Evolutionary conservation across 768 basidiomycete species (phyloP).

Genomic region (Suillus americanus): DNA sequence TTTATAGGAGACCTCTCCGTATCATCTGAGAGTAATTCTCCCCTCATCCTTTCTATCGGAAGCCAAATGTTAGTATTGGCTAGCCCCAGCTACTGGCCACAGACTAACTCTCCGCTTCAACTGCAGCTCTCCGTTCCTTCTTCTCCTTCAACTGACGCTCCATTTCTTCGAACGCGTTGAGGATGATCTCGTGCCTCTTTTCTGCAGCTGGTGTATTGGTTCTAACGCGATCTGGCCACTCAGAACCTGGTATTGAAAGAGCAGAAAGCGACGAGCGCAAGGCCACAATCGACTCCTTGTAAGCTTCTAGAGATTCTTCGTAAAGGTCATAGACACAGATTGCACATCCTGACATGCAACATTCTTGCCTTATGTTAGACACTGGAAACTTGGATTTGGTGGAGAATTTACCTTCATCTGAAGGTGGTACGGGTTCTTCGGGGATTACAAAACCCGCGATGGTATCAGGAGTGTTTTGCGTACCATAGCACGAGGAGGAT

Average conservation of each 20-base stretch:
- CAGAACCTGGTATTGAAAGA: conserved; percentile 47
- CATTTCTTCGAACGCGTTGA: conserved; percentile 73
- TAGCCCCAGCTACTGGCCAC: conserved; percentile 22
- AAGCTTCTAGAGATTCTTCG: conserved; percentile 66
- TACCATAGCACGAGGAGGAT: neutral
- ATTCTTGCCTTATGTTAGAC: conserved; percentile 49
- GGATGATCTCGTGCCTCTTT: conserved; percentile 34
- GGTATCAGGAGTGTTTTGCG: conserved; percentile 7
- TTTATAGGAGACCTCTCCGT: conserved; percentile 15
- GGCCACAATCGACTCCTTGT: conserved; percentile 51
- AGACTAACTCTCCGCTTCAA: conserved; percentile 38
- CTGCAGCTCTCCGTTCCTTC: conserved; percentile 28
- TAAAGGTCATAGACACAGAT: conserved; percentile 91
- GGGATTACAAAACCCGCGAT: conserved; percentile 46
- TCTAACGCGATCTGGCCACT: conserved; percentile 67
- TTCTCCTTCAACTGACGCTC: conserved; percentile 57
- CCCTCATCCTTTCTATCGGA: conserved; percentile 18
- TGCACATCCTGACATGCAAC: conserved; percentile 94
- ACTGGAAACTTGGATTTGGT: neutral
- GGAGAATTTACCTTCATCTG: conserved; percentile 56
- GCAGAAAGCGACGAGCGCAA: conserved; percentile 51
- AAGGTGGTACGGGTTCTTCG: conserved; percentile 58
- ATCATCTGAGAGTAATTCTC: conserved; percentile 18
- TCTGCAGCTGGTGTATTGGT: conserved; percentile 10
- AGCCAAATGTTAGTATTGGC: conserved; percentile 14